Conservation (phyloP, 2,329 filamentous ascomycete genomes). For the Aspergillus ibericus region DNA sequence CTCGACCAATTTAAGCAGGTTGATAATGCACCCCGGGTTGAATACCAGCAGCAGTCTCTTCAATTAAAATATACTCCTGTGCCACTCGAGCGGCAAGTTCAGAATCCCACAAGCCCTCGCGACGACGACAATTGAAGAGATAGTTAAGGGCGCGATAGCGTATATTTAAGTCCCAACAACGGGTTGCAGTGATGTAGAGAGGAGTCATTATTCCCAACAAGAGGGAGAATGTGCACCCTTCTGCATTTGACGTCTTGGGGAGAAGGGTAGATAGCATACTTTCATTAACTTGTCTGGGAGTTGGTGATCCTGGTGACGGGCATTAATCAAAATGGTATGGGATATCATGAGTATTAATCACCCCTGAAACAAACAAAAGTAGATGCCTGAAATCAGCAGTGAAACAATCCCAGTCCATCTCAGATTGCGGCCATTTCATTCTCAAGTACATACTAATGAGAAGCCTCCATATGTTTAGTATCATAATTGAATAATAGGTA, state of each 20-base stretch:
- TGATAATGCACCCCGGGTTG: background rate
- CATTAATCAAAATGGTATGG: background rate
- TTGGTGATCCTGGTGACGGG: background rate
- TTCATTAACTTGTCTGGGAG: background rate
- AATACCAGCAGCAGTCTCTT: background rate
- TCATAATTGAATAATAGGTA: background rate
- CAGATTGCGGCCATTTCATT: background rate
- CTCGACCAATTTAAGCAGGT: background rate
- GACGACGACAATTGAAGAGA: constrained; percentile 9
- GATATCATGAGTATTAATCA: background rate
- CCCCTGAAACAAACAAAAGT: background rate
- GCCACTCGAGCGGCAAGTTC: constrained; percentile 3
- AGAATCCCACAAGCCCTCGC: constrained; percentile 17
- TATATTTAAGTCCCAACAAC: constrained; percentile 4
- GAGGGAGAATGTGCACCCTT: constrained; percentile 1
- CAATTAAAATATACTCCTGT: background rate
- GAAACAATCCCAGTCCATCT: background rate
- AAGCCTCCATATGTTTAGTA: background rate
- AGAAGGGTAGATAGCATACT: background rate
- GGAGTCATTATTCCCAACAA: constrained; percentile 11
- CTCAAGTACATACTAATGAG: background rate
- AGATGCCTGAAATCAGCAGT: background rate
- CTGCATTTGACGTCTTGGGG: background rate
- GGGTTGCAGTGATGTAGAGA: constrained; percentile 9
- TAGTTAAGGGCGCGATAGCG: constrained; percentile 8